Conservation (phyloP, 2,329 filamentous ascomycete genomes). For the Drechslerella dactyloides region DNA sequence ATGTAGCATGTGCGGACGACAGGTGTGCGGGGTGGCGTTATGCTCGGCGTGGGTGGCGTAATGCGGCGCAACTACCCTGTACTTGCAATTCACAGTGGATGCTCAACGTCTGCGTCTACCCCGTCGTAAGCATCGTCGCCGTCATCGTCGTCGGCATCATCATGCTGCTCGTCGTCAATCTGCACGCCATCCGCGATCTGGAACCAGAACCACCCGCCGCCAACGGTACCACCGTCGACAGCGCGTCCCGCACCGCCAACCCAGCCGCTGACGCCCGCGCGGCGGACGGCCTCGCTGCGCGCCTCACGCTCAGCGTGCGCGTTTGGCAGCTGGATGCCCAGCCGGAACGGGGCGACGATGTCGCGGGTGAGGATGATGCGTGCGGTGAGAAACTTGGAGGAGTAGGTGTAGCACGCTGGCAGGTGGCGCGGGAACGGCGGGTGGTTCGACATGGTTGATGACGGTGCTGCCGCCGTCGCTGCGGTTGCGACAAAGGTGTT, state of each 20-base stretch:
- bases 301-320: constrained; percentile 25
- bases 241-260: constrained; percentile 46
- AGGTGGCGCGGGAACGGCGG: constrained; percentile 28
- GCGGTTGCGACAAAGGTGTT: constrained; percentile 32
- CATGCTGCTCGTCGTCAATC: constrained; percentile 28
- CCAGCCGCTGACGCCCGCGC: constrained; percentile 42
- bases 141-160: neutral
- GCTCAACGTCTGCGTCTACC: neutral
- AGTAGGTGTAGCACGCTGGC: constrained; percentile 47
- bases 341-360: constrained; percentile 39
- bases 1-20: neutral
- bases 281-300: constrained; percentile 29
- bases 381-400: constrained; percentile 36
- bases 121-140: neutral
- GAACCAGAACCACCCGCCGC: constrained; percentile 49
- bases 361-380: constrained; percentile 40
- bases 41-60: neutral
- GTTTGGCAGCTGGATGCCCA: constrained; percentile 29
- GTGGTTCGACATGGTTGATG: neutral
- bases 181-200: constrained; percentile 32
- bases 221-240: constrained; percentile 9
- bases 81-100: too few relatives aligned
- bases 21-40: neutral
- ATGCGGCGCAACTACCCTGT: too few relatives aligned
- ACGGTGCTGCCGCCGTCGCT: neutral